phyloP scores from a whole-genome alignment of 2,329 filamentous ascomycete genomes.

The Alternaria tenuissima region DNA sequence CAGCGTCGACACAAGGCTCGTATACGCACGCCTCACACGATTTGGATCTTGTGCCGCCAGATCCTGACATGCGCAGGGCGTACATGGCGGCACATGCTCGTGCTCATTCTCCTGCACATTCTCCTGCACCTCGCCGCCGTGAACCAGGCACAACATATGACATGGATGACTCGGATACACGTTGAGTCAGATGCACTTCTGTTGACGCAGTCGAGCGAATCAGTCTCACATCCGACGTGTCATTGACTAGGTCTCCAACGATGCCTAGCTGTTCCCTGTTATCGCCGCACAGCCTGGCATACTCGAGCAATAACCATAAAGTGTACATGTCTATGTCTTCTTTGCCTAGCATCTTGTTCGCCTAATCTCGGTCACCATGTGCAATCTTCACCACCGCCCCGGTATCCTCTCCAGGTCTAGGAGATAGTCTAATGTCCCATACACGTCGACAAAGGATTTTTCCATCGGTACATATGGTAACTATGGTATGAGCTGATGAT shows the following conservation, averaged over 20 bases:
- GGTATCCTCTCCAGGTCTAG: conserved; percentile 55
- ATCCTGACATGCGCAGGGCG: conserved; percentile 17
- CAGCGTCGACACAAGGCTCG: conserved; percentile 10
- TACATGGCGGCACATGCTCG: conserved; percentile 3
- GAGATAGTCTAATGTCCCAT: conserved; percentile 78
- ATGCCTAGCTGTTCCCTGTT: conserved; percentile 52
- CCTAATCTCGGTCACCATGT: conserved; percentile 71
- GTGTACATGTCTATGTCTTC: conserved; percentile 80
- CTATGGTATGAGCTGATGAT: conserved; percentile 71
- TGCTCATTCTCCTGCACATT: background rate
- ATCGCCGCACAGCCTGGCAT: conserved; percentile 55
- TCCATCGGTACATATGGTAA: conserved; percentile 86
- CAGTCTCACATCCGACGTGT: background rate
- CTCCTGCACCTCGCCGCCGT: conserved; percentile 15
- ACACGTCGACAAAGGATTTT: conserved; percentile 74
- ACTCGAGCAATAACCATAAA: conserved; percentile 63
- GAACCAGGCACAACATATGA: conserved; percentile 3
- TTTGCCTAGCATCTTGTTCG: conserved; percentile 70
- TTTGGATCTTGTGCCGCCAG: conserved; percentile 3
- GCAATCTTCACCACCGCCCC: conserved; percentile 65
- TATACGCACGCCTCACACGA: conserved; percentile 8
- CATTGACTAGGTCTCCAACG: conserved; percentile 33
- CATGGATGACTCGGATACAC: background rate
- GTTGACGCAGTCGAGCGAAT: conserved; percentile 2
- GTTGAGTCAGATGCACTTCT: conserved; percentile 8